A percentile compares a stretch with the other conserved stretches of the same genome.
Evolutionary conservation across 768 basidiomycete species (phyloP).

Genomic region (Macrolepiota dolichaula): DNA sequence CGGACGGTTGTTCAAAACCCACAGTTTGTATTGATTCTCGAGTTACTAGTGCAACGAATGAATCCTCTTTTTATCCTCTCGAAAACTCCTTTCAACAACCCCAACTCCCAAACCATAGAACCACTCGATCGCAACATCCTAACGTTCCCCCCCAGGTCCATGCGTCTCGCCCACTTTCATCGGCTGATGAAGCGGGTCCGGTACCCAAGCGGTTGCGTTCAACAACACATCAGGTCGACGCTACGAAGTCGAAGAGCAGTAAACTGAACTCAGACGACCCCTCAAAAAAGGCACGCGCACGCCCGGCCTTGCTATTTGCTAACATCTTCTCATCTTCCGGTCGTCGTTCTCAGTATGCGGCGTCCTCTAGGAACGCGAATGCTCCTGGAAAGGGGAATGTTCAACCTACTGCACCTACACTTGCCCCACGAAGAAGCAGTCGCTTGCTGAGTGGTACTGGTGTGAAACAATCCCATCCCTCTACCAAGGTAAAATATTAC

Average conservation of each 20-base stretch:
- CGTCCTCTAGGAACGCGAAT: constrained; percentile 56
- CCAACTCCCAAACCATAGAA: constrained; percentile 31
- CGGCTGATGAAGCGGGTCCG: constrained; percentile 79
- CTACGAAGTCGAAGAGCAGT: constrained; percentile 51
- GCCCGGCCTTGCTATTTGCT: constrained; percentile 84
- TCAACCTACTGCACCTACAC: constrained; percentile 36
- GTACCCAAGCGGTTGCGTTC: constrained; percentile 74
- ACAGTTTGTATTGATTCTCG: constrained; percentile 16
- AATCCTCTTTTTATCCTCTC: constrained; percentile 39
- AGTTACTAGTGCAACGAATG: constrained; percentile 47
- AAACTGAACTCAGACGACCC: constrained; percentile 67
- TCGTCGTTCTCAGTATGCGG: constrained; percentile 74
- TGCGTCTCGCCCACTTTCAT: constrained; percentile 69
- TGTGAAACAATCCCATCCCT: constrained; percentile 42
- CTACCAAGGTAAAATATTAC: constrained; percentile 46
- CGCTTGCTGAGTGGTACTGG: constrained; percentile 60
- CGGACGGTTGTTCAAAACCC: not conserved
- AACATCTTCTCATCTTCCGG: constrained; percentile 84
- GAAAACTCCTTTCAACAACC: constrained; percentile 54
- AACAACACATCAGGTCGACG: constrained; percentile 50
- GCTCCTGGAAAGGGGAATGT: constrained; percentile 50
- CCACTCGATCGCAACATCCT: constrained; percentile 39
- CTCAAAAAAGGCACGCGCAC: constrained; percentile 88
- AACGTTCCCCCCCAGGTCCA: constrained; percentile 42
- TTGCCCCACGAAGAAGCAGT: constrained; percentile 68